Evolutionary conservation across 345 rosid genomes (phyloP).

Genomic region (Anastatica hierochuntica): DNA sequence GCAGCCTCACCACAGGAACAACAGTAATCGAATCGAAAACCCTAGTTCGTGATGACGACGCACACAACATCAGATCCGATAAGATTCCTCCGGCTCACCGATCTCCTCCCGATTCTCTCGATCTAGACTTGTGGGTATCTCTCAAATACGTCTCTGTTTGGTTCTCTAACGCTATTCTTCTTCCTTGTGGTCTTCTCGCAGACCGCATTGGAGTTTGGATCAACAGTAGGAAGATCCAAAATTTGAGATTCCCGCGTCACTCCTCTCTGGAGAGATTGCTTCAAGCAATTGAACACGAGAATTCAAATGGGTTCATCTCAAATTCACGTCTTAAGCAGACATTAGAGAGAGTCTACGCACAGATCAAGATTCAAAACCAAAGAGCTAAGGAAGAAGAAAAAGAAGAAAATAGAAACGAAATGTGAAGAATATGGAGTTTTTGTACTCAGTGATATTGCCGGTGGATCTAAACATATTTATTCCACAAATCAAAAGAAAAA

Average conservation of each 20-base stretch:
- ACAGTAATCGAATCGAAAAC: constrained; percentile 10
- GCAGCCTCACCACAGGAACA: constrained; percentile 51
- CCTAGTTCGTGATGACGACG: constrained; percentile 26
- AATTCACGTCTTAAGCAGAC: constrained; percentile 11
- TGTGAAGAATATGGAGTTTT: constrained; percentile 14
- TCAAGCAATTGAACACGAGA: constrained; percentile 9
- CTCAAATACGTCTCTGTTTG: constrained; percentile 11
- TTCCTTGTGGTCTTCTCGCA: constrained; percentile 36
- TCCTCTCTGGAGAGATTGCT: constrained; percentile 10
- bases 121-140: constrained; percentile 18
- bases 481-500: not conserved
- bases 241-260: constrained; percentile 22
- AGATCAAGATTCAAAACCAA: constrained; percentile 19
- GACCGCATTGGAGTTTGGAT: constrained; percentile 55
- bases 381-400: constrained; percentile 15
- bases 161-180: constrained; percentile 8
- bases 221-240: constrained; percentile 6
- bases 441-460: constrained; percentile 24
- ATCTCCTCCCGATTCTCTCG: constrained; percentile 15
- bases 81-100: constrained; percentile 17
- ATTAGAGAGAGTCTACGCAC: not conserved
- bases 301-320: constrained; percentile 11
- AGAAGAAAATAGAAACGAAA: constrained; percentile 5
- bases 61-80: constrained; percentile 80
- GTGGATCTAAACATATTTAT: constrained; percentile 25